Percentiles rank a stretch among this genome's conserved stretches.
Conservation (phyloP, 2,329 filamentous ascomycete species). For the Periconia digitata region DNA sequence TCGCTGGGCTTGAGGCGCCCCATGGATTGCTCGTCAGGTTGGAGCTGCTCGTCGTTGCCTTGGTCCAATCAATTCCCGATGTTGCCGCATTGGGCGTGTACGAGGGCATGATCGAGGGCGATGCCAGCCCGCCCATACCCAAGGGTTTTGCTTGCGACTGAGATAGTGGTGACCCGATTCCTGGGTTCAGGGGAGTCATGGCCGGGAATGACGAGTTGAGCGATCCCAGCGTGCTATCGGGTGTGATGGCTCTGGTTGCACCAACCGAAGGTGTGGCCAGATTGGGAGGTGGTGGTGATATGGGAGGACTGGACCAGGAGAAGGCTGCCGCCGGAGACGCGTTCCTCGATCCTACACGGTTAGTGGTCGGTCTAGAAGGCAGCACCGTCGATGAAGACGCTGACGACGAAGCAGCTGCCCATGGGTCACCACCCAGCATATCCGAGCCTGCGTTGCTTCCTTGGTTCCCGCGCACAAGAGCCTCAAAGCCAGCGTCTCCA, state of each 20-base stretch:
- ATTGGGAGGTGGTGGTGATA: conserved; percentile 40
- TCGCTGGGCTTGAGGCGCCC: conserved; percentile 9
- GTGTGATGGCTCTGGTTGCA: conserved; percentile 52
- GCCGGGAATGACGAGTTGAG: conserved; percentile 41
- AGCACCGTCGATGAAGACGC: conserved; percentile 32
- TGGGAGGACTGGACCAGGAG: conserved; percentile 48
- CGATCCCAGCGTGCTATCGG: conserved; percentile 51
- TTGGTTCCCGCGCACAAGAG: conserved; percentile 74
- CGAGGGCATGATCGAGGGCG: conserved; percentile 26
- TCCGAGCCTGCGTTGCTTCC: conserved; percentile 40
- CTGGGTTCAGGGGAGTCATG: conserved; percentile 38
- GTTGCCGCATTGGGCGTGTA: conserved; percentile 21
- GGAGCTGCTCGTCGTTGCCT: conserved; percentile 17
- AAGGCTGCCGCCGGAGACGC: conserved; percentile 44
- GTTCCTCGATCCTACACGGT: conserved; percentile 28
- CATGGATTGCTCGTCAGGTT: conserved; percentile 25
- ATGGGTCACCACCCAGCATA: conserved; percentile 47
- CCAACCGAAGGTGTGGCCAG: conserved; percentile 26
- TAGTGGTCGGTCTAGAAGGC: conserved; percentile 31
- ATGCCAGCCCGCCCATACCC: conserved; percentile 37
- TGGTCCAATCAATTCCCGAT: conserved; percentile 33
- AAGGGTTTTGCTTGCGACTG: conserved; percentile 41
- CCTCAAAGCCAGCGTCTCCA: conserved; percentile 80
- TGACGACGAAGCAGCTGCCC: conserved; percentile 41
- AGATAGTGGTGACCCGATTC: conserved; percentile 38